Evolutionary conservation across 2,329 filamentous ascomycete species (phyloP).

Genomic region (Berkeleyomyces rouxiae): DNA sequence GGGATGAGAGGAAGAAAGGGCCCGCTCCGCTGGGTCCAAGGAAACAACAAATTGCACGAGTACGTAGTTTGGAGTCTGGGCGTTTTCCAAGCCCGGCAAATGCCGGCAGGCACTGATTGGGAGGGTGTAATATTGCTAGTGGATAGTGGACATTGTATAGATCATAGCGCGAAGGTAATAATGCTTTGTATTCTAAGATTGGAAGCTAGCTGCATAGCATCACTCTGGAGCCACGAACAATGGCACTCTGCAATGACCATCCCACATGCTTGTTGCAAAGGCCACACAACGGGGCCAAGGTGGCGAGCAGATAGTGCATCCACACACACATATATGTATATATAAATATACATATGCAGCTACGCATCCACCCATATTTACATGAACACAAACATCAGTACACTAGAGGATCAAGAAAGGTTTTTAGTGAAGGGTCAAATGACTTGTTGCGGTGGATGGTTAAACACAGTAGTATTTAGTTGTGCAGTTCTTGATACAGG

Average conservation of each 20-base stretch:
- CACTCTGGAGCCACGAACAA: neutral
- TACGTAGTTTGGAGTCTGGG: neutral
- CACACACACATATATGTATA: neutral
- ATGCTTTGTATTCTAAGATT: neutral
- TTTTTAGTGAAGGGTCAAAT: too few species aligned
- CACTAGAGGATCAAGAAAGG: too few species aligned
- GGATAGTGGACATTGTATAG: neutral
- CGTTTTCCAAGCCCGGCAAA: neutral
- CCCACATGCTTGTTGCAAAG: too few species aligned
- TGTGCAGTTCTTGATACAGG: too few species aligned
- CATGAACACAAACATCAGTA: too few species aligned
- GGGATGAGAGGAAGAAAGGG: neutral
- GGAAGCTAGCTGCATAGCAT: neutral
- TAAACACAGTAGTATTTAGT: too few species aligned
- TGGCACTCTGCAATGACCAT: neutral
- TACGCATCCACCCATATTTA: too few species aligned
- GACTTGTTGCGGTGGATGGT: too few species aligned
- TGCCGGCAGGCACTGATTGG: neutral
- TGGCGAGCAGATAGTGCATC: neutral
- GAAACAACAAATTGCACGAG: neutral
- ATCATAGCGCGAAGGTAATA: neutral
- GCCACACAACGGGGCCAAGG: neutral
- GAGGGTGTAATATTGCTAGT: neutral
- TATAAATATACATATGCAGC: neutral
- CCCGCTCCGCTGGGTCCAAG: neutral